Percentiles rank a stretch among this genome's conserved stretches.
Conservation (phyloP, 208 protist species). For the Phytomonas francai region DNA sequence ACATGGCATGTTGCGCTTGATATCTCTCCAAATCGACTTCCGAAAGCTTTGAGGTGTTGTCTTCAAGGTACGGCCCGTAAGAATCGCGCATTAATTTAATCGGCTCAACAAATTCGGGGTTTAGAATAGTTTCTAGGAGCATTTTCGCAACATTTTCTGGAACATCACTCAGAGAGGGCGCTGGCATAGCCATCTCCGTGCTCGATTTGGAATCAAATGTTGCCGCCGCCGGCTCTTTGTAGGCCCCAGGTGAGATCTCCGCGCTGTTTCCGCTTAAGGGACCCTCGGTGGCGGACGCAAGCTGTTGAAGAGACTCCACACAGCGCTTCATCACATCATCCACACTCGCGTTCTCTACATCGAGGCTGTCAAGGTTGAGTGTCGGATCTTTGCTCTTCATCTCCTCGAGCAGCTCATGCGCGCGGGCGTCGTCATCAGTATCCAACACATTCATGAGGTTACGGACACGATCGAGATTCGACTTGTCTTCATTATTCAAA, state of each 20-base stretch:
- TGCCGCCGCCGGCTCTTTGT: not conserved
- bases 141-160: slow-evolving; percentile 29
- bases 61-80: slow-evolving; percentile 46
- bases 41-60: slow-evolving; percentile 19
- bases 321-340: slow-evolving; percentile 23
- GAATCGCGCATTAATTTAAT: slow-evolving; percentile 58
- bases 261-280: not conserved
- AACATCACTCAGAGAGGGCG: not conserved
- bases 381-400: slow-evolving; percentile 23
- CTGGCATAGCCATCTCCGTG: not conserved
- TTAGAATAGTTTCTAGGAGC: slow-evolving; percentile 33
- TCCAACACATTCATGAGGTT: slow-evolving; percentile 48
- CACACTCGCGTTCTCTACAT: slow-evolving; percentile 19
- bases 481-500: slow-evolving; percentile 27
- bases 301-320: slow-evolving; percentile 26
- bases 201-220: not conserved
- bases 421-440: slow-evolving; percentile 33
- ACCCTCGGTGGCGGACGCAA: slow-evolving; percentile 13
- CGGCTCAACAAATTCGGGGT: slow-evolving; percentile 51
- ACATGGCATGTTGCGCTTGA: slow-evolving; percentile 35
- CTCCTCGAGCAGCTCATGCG: slow-evolving; percentile 24
- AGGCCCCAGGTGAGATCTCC: not conserved
- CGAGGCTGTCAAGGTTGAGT: slow-evolving; percentile 9
- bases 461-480: slow-evolving; percentile 30
- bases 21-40: slow-evolving; percentile 45